Evolutionary conservation across 169 alveolate species (phyloP).

Genomic region (Pseudocohnilembus persalinus): DNA sequence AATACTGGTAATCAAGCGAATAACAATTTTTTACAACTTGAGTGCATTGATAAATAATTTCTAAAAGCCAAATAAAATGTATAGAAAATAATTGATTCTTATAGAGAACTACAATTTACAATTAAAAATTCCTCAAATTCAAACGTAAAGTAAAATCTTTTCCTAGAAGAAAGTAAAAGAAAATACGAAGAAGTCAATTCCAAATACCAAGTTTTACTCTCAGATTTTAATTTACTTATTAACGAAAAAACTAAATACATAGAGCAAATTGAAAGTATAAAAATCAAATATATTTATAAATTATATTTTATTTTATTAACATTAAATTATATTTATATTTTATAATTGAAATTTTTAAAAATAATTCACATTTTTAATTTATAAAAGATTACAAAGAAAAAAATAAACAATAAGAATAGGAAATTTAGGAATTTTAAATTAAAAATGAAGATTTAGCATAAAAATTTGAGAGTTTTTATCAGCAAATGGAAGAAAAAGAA

Average conservation of each 20-base stretch:
- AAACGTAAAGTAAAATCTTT: neutral
- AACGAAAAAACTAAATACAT: neutral
- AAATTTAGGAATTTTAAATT: neutral
- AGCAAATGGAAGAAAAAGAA: neutral
- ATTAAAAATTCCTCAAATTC: too few relatives aligned
- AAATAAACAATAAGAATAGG: neutral
- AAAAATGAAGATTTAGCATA: too few relatives aligned
- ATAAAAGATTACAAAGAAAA: too few relatives aligned
- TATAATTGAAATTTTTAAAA: too few relatives aligned
- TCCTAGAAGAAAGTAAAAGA: neutral
- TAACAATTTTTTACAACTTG: too few relatives aligned
- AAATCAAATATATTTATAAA: too few relatives aligned
- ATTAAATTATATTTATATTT: too few relatives aligned
- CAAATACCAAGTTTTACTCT: neutral
- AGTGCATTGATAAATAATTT: neutral
- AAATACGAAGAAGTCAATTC: neutral
- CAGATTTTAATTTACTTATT: neutral
- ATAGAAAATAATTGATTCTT: neutral
- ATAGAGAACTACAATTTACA: neutral
- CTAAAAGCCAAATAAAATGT: neutral
- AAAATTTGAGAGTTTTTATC: too few relatives aligned
- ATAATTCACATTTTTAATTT: too few relatives aligned
- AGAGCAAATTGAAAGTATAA: neutral
- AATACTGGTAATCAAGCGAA: too few relatives aligned
- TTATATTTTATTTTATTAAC: too few relatives aligned